These are phyloP conservation scores for Alternaria sp. DNA, from an alignment of 2,329 filamentous ascomycete species.

Conservation along the genomic window DNA sequence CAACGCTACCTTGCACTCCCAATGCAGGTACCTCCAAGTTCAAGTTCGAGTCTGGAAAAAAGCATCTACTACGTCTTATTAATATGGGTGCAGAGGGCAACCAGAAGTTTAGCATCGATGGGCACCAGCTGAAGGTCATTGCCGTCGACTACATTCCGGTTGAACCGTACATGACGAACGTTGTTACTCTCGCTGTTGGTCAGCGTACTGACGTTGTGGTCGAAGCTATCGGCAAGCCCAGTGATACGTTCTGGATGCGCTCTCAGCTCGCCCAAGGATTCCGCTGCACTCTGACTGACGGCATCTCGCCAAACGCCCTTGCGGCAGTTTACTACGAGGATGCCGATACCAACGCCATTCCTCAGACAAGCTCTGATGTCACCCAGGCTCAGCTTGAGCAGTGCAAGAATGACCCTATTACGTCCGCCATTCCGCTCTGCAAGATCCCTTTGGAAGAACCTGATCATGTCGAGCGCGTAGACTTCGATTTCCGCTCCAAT, in stretches of 20 bases:
- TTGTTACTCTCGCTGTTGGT: conserved; percentile 51
- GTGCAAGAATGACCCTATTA: conserved; percentile 29
- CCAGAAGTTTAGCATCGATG: conserved; percentile 54
- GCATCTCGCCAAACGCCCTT: conserved; percentile 30
- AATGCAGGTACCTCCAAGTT: conserved; percentile 45
- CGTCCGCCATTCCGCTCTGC: conserved; percentile 27
- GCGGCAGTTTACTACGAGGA: conserved; percentile 72
- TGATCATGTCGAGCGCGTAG: conserved; percentile 24
- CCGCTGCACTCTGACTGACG: conserved; percentile 25
- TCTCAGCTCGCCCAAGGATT: conserved; percentile 30
- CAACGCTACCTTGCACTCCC: conserved; percentile 34
- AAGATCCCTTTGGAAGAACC: conserved; percentile 34
- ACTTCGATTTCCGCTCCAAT: conserved; percentile 35
- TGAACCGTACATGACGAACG: conserved; percentile 50
- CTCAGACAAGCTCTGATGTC: conserved; percentile 52
- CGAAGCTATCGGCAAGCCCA: conserved; percentile 38
- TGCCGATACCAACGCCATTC: conserved; percentile 60
- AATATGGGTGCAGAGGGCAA: conserved; percentile 51
- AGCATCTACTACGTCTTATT: conserved; percentile 52
- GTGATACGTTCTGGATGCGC: conserved; percentile 51
- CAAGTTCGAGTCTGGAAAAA: conserved; percentile 52
- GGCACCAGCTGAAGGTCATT: conserved; percentile 53
- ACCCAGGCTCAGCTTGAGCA: conserved; percentile 26
- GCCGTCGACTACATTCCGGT: conserved; percentile 53
- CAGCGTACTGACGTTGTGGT: conserved; percentile 51